A percentile compares a stretch with the other conserved stretches of the same genome.
Conservation (phyloP, 805 yeast species). For the Sungouiozyma ichnusensis region DNA sequence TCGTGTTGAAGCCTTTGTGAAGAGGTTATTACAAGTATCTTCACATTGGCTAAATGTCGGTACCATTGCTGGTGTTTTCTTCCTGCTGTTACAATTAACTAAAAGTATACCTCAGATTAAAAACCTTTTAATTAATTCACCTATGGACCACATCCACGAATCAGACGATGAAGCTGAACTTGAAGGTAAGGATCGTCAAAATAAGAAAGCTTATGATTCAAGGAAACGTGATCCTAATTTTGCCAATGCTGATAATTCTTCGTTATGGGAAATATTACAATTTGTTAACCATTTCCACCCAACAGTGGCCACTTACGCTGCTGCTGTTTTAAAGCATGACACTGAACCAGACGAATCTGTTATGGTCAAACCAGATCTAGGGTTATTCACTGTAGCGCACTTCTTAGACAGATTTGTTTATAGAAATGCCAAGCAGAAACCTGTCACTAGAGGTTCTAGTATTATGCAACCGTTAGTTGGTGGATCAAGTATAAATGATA, state of each 20-base stretch:
- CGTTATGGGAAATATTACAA: constrained; percentile 77
- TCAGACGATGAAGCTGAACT: constrained; percentile 37
- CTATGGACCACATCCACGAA: constrained; percentile 40
- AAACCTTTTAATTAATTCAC: constrained; percentile 48
- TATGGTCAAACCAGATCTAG: constrained; percentile 75
- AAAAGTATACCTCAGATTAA: constrained; percentile 55
- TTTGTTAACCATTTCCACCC: constrained; percentile 85
- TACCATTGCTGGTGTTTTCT: constrained; percentile 74
- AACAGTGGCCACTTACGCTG: constrained; percentile 73
- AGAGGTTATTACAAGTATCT: constrained; percentile 79
- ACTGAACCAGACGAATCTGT: constrained; percentile 20
- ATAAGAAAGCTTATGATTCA: constrained; percentile 51
- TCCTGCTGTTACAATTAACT: constrained; percentile 56
- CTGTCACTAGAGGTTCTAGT: constrained; percentile 69
- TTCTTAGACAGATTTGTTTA: constrained; percentile 94
- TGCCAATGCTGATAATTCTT: constrained; percentile 74
- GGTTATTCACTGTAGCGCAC: constrained; percentile 76
- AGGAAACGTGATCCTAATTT: constrained; percentile 85
- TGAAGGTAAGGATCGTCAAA: constrained; percentile 22
- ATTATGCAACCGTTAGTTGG: constrained; percentile 98
- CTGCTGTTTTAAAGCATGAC: constrained; percentile 42
- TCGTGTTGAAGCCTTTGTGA: constrained; percentile 80
- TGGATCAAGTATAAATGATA: constrained; percentile 47
- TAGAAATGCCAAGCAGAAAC: constrained; percentile 77
- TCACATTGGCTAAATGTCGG: constrained; percentile 83